A percentile compares a stretch with the other conserved stretches of the same genome.
These are phyloP conservation scores for Arachis monticola DNA, from an alignment of 331 rosid species.

Conservation along the genomic window DNA sequence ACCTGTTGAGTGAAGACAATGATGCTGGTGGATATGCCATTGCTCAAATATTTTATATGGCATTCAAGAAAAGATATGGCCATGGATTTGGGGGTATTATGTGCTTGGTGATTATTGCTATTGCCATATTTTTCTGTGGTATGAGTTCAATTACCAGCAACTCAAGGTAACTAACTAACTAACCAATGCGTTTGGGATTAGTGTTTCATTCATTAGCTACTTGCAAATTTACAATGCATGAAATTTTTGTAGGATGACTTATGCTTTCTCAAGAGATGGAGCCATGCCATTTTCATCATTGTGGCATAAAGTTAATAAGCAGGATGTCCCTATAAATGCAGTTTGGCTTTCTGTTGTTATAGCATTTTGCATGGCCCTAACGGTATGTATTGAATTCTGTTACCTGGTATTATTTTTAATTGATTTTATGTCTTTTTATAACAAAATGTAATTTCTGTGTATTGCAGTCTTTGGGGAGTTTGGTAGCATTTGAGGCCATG, in stretches of 20 bases:
- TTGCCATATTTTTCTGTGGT: slow-evolving; percentile 95
- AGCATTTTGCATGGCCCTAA: slow-evolving; percentile 89
- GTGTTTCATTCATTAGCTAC: slow-evolving; percentile 11
- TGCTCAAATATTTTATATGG: slow-evolving; percentile 85
- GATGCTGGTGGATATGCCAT: slow-evolving; percentile 97
- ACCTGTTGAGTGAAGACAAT: slow-evolving; percentile 74
- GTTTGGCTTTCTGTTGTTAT: slow-evolving; percentile 86
- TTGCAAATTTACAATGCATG: slow-evolving; percentile 23
- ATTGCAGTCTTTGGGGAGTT: slow-evolving; percentile 94
- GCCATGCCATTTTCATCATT: slow-evolving; percentile 92
- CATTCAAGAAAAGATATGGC: slow-evolving; percentile 89
- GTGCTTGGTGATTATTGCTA: slow-evolving; percentile 83
- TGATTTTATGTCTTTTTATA: not conserved
- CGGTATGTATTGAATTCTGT: slow-evolving; percentile 55
- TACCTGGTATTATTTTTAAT: not conserved
- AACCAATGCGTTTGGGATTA: slow-evolving; percentile 16
- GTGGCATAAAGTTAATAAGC: slow-evolving; percentile 87
- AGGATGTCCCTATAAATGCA: slow-evolving; percentile 83
- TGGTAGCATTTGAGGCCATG: slow-evolving; percentile 94
- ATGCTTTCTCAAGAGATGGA: slow-evolving; percentile 97
- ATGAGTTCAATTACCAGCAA: slow-evolving; percentile 97
- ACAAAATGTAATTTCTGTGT: slow-evolving; percentile 20
- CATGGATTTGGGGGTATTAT: slow-evolving; percentile 86
- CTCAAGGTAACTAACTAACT: slow-evolving; percentile 65
- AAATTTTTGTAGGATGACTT: slow-evolving; percentile 72